Percentiles rank a stretch among this genome's conserved stretches.
Conservation (phyloP, 2,329 filamentous ascomycete species). For the Bimuria novae-zelandiae region DNA sequence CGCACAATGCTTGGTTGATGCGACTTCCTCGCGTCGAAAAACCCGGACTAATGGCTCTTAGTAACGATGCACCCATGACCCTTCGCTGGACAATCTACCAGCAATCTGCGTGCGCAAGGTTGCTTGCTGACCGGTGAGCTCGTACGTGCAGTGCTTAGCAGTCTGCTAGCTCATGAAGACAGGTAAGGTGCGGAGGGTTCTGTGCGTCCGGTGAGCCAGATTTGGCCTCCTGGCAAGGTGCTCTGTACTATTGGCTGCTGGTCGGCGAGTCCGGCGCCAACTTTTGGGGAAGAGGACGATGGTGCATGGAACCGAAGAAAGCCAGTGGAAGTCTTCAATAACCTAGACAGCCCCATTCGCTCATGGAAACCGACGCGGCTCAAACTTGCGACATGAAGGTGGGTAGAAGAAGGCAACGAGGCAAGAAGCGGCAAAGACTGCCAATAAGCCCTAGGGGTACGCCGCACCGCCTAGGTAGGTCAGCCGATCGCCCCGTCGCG, state of each 20-base stretch:
- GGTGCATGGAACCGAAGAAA: constrained; percentile 17
- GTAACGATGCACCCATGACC: constrained; percentile 26
- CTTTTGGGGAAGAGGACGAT: constrained; percentile 7
- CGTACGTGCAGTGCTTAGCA: neutral
- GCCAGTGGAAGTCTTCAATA: constrained; percentile 7
- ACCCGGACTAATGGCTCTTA: constrained; percentile 16
- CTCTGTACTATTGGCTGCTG: constrained; percentile 17
- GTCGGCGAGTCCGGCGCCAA: constrained; percentile 14
- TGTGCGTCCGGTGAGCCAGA: constrained; percentile 26
- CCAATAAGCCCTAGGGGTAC: constrained; percentile 13
- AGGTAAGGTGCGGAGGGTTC: constrained; percentile 11
- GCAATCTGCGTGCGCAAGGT: constrained; percentile 14
- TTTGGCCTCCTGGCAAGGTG: constrained; percentile 7
- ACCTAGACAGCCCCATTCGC: constrained; percentile 17
- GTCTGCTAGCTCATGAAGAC: constrained; percentile 5
- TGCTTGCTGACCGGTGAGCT: constrained; percentile 29
- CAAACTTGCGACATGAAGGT: constrained; percentile 7
- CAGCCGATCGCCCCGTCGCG: constrained; percentile 13
- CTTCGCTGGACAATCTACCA: constrained; percentile 10
- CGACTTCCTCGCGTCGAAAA: constrained; percentile 6
- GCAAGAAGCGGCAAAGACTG: constrained; percentile 16
- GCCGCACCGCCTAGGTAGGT: constrained; percentile 13
- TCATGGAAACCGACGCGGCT: constrained; percentile 11
- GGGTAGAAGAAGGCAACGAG: constrained; percentile 22
- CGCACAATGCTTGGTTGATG: neutral